Evolutionary conservation across 768 basidiomycete species (phyloP).

Genomic region (Suillus brevipes): DNA sequence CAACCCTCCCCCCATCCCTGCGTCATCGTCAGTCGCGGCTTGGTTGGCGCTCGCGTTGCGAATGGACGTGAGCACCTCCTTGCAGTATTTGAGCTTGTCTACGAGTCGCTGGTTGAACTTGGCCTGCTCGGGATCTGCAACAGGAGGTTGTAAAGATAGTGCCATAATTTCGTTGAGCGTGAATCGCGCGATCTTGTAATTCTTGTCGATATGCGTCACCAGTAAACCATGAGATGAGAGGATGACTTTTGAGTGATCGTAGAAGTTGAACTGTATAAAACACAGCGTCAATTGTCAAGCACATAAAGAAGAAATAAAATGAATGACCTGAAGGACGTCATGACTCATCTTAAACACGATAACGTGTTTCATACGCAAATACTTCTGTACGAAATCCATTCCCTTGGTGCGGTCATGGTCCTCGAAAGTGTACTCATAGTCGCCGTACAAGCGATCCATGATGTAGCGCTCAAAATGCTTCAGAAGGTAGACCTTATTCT

Average conservation of each 20-base stretch:
- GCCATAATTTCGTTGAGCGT: conserved; percentile 72
- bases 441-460: conserved; percentile 83
- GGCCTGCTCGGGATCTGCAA: conserved; percentile 51
- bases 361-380: conserved; percentile 94
- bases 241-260: conserved; percentile 95
- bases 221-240: conserved; percentile 77
- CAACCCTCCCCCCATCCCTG: conserved; percentile 8
- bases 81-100: conserved; percentile 84
- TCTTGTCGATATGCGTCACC: conserved; percentile 90
- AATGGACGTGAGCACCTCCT: conserved; percentile 78
- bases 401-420: conserved; percentile 69
- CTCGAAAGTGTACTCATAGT: conserved; percentile 80
- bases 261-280: conserved; percentile 87
- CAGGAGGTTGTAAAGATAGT: conserved; percentile 41
- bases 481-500: conserved; percentile 88
- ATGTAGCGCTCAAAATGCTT: conserved; percentile 96
- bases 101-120: conserved; percentile 66
- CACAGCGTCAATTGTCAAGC: neutral
- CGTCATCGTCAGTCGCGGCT: conserved; percentile 16
- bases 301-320: conserved; percentile 3
- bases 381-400: conserved; percentile 96
- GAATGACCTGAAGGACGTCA: conserved; percentile 87
- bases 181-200: conserved; percentile 74
- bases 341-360: conserved; percentile 97
- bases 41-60: conserved; percentile 53